Evolutionary conservation across 495 filamentous ascomycete genomes (phyloP).

Genomic region (Articulospora tetracladia): DNA sequence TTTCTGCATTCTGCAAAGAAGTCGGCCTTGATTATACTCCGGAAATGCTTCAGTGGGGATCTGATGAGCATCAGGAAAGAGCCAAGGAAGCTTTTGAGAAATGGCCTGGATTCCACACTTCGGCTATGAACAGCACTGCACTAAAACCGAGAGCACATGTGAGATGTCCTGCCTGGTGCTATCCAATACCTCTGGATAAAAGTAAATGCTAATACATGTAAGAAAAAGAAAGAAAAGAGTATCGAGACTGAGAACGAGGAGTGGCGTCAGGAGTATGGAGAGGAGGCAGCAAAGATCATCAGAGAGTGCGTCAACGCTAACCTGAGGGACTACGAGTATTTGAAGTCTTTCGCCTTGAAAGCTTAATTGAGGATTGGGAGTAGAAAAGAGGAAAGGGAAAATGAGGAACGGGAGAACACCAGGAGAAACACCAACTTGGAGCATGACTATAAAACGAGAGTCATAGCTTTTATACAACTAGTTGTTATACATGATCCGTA

Average conservation of each 20-base stretch:
- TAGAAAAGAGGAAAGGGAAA: not conserved
- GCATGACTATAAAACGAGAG: not conserved
- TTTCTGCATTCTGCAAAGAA: conserved; percentile 73
- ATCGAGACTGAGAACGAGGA: conserved; percentile 70
- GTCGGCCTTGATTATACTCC: conserved; percentile 68
- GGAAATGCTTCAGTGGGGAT: conserved; percentile 80
- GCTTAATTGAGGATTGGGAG: conserved; percentile 1
- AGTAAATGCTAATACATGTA: not conserved
- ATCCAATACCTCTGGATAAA: not conserved
- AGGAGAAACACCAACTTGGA: not conserved
- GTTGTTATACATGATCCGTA: not conserved
- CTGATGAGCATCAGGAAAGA: conserved; percentile 57
- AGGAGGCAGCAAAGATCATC: conserved; percentile 71
- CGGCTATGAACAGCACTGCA: conserved; percentile 75
- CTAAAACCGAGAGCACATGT: conserved; percentile 71
- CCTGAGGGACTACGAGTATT: conserved; percentile 81
- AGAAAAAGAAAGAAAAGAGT: conserved; percentile 56
- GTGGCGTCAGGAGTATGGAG: conserved; percentile 80
- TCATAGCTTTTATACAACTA: not conserved
- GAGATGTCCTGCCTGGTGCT: conserved; percentile 32
- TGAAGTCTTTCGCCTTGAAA: conserved; percentile 84
- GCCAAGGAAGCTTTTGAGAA: conserved; percentile 80
- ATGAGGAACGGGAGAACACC: not conserved
- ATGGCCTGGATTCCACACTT: conserved; percentile 95
- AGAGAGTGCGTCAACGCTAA: conserved; percentile 73